A percentile compares a stretch with the other conserved stretches of the same genome.
Evolutionary conservation across 306 rosid genomes (phyloP).

Genomic region (Phaseolus lunatus): DNA sequence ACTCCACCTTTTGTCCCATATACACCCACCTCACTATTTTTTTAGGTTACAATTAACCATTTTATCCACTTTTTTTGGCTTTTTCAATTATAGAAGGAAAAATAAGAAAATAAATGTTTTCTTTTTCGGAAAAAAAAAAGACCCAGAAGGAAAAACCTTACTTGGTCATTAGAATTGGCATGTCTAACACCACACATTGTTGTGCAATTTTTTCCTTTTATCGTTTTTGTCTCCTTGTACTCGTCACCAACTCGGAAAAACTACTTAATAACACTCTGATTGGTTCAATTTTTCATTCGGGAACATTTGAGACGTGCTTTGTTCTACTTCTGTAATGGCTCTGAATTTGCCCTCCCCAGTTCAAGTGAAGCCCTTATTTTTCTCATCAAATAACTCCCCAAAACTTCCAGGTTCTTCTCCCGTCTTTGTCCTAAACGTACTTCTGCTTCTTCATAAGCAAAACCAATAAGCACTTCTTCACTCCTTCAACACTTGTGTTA

Average conservation of each 20-base stretch:
- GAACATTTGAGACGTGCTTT: not conserved
- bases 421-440: not conserved
- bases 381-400: constrained; percentile 60
- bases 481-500: not conserved
- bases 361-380: constrained; percentile 73
- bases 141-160: not conserved
- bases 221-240: not conserved
- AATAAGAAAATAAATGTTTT: not conserved
- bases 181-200: constrained; percentile 49
- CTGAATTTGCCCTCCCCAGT: constrained; percentile 73
- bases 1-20: not conserved
- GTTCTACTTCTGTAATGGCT: constrained; percentile 55
- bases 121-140: not conserved
- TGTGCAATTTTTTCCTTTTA: constrained; percentile 34
- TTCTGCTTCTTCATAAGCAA: not conserved
- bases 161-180: constrained; percentile 24
- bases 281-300: constrained; percentile 25
- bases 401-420: constrained; percentile 70
- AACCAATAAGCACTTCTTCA: constrained; percentile 32
- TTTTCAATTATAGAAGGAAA: not conserved
- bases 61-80: constrained; percentile 11
- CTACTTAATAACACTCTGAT: constrained; percentile 32
- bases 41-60: not conserved
- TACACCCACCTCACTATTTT: not conserved
- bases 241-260: not conserved